These are phyloP conservation scores for Penicillium sp. DNA, from an alignment of 2,329 filamentous ascomycete species.

Conservation along the genomic window DNA sequence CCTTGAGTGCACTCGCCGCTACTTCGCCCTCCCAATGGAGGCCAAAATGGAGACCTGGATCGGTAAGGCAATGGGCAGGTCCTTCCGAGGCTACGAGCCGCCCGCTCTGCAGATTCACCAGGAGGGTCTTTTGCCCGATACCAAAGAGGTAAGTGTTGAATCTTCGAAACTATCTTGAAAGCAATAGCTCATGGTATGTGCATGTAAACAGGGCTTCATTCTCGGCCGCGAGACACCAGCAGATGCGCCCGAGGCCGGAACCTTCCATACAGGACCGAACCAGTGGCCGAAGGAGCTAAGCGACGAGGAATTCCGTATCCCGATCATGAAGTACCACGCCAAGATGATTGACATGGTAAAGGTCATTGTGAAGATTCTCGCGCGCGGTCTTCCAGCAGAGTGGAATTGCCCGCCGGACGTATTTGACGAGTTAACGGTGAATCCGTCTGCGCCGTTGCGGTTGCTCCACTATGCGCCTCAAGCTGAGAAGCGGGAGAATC, in stretches of 20 bases:
- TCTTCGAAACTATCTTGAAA: no score
- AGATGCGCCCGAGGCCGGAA: slow-evolving; percentile 25
- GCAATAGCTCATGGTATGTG: neutral
- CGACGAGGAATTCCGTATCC: slow-evolving; percentile 24
- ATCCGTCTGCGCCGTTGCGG: neutral
- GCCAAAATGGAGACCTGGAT: slow-evolving; percentile 11
- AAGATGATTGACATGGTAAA: slow-evolving; percentile 29
- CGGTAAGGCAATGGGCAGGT: slow-evolving; percentile 4
- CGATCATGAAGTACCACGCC: slow-evolving; percentile 28
- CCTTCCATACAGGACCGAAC: slow-evolving; percentile 31
- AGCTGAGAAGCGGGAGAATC: neutral
- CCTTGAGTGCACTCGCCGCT: neutral
- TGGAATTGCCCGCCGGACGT: neutral
- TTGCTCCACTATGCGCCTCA: neutral
- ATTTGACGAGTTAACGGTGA: neutral
- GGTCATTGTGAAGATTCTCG: slow-evolving; percentile 22
- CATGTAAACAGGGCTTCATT: neutral
- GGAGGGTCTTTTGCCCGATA: neutral
- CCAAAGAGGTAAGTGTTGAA: neutral
- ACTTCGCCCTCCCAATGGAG: slow-evolving; percentile 7
- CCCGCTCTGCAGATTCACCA: neutral
- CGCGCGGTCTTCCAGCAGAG: neutral
- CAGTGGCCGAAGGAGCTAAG: slow-evolving; percentile 27
- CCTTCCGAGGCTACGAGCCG: slow-evolving; percentile 11
- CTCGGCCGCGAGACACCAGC: slow-evolving; percentile 20